Evolutionary conservation across 2,329 filamentous ascomycete species (phyloP).

Genomic region (Aciculosporium take): DNA sequence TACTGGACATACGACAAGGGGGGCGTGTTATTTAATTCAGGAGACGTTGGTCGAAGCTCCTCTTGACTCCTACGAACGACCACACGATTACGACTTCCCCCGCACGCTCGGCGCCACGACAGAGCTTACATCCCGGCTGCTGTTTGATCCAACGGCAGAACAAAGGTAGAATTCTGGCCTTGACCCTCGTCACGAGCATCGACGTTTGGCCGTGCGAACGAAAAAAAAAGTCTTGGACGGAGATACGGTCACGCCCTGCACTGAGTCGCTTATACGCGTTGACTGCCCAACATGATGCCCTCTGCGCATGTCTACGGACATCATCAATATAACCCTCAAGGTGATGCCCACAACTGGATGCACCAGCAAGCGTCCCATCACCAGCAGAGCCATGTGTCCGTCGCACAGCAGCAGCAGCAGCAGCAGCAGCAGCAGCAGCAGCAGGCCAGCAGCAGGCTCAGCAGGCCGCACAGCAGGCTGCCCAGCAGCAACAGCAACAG

Average conservation of each 20-base stretch:
- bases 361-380: constrained; percentile 48
- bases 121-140: neutral
- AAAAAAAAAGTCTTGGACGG: neutral
- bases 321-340: constrained; percentile 50
- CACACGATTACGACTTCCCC: too few species aligned
- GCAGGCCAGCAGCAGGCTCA: constrained; percentile 33
- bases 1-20: neutral
- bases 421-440: constrained; percentile 25
- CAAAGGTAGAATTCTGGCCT: too few species aligned
- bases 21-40: too few species aligned
- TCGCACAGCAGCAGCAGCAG: constrained; percentile 33
- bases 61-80: too few species aligned
- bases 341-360: constrained; percentile 50
- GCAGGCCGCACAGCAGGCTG: constrained; percentile 21
- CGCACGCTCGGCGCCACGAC: neutral
- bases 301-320: constrained; percentile 53
- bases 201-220: neutral
- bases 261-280: neutral
- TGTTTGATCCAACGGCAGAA: neutral
- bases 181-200: neutral
- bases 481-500: constrained; percentile 25
- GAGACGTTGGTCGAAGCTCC: too few species aligned
- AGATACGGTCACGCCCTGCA: too few species aligned
- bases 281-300: constrained; percentile 40
- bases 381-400: constrained; percentile 43